Percentiles rank a stretch among this genome's conserved stretches.
phyloP scores from a whole-genome alignment of 129 eudicot species.

The Pulicaria dysenterica region DNA sequence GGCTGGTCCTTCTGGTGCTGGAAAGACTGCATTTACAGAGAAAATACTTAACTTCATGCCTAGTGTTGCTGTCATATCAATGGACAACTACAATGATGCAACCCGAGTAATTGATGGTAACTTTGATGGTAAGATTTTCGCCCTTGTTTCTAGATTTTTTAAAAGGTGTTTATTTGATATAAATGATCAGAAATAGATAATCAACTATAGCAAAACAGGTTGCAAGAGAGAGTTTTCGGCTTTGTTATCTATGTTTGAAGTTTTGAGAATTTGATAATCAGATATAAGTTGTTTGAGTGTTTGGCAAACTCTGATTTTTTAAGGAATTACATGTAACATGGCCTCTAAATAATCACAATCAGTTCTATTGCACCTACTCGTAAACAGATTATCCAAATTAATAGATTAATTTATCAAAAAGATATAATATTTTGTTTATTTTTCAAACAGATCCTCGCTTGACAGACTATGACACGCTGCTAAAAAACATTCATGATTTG shows the following conservation, averaged over 20 bases:
- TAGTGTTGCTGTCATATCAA: constrained; percentile 86
- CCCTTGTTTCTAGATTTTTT: neutral
- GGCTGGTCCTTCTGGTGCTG: constrained; percentile 99
- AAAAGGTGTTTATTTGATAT: too few relatives aligned
- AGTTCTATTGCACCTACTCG: too few relatives aligned
- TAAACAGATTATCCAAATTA: too few relatives aligned
- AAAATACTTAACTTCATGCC: constrained; percentile 87
- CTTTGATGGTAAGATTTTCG: constrained; percentile 67
- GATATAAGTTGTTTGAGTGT: too few relatives aligned
- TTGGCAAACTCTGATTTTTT: too few relatives aligned
- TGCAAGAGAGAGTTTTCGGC: too few relatives aligned
- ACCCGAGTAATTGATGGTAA: constrained; percentile 82
- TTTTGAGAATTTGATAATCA: too few relatives aligned
- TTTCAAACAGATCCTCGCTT: constrained; percentile 80
- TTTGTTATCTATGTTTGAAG: too few relatives aligned
- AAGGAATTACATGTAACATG: too few relatives aligned
- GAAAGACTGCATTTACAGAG: constrained; percentile 84
- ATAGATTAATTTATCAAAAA: neutral
- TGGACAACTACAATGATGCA: constrained; percentile 94
- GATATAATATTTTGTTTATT: constrained; percentile 10
- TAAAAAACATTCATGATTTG: constrained; percentile 78
- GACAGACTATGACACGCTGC: constrained; percentile 93
- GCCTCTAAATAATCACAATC: too few relatives aligned
- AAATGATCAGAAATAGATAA: too few relatives aligned
- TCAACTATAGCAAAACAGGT: too few relatives aligned